Evolutionary conservation across 1,284 basidiomycete species (phyloP).

Genomic region (Tylopilus sp.): DNA sequence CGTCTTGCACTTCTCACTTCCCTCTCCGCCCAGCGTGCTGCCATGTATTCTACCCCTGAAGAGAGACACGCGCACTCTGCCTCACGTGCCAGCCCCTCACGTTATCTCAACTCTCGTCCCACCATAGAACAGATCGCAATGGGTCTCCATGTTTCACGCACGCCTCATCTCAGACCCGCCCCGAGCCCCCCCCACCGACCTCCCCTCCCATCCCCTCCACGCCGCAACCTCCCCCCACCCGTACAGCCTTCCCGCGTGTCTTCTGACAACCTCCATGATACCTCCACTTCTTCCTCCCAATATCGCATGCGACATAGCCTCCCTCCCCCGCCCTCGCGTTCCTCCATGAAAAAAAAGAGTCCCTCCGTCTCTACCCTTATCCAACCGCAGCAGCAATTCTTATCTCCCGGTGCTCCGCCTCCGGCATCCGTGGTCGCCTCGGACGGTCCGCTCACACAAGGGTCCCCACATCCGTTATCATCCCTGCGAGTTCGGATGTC

Average conservation of each 20-base stretch:
- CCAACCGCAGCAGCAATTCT: slow-evolving; percentile 35
- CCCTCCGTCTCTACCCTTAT: slow-evolving; percentile 30
- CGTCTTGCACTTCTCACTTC: slow-evolving; percentile 10
- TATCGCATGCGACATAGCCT: slow-evolving; percentile 32
- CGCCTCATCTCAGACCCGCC: slow-evolving; percentile 54
- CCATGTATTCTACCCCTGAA: slow-evolving; percentile 52
- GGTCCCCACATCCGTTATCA: slow-evolving; percentile 36
- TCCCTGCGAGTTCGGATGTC: slow-evolving; percentile 48
- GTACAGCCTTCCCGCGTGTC: slow-evolving; percentile 3
- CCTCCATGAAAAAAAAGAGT: slow-evolving; percentile 55
- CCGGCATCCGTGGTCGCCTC: slow-evolving; percentile 50
- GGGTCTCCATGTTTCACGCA: slow-evolving; percentile 68
- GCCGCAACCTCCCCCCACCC: slow-evolving; percentile 17
- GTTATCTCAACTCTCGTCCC: slow-evolving; percentile 47
- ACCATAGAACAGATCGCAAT: slow-evolving; percentile 70
- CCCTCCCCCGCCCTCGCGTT: slow-evolving; percentile 53
- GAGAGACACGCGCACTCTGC: slow-evolving; percentile 35
- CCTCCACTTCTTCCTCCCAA: slow-evolving; percentile 24
- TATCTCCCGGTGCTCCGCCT: slow-evolving; percentile 38
- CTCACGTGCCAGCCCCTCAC: slow-evolving; percentile 38
- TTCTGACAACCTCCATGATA: slow-evolving; percentile 21
- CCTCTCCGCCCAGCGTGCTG: slow-evolving; percentile 25
- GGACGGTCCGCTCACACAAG: slow-evolving; percentile 36
- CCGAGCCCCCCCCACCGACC: slow-evolving; percentile 19
- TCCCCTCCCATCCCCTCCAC: slow-evolving; percentile 17